Conservation (phyloP, 345 rosid genomes). For the Dimocarpus longan region DNA sequence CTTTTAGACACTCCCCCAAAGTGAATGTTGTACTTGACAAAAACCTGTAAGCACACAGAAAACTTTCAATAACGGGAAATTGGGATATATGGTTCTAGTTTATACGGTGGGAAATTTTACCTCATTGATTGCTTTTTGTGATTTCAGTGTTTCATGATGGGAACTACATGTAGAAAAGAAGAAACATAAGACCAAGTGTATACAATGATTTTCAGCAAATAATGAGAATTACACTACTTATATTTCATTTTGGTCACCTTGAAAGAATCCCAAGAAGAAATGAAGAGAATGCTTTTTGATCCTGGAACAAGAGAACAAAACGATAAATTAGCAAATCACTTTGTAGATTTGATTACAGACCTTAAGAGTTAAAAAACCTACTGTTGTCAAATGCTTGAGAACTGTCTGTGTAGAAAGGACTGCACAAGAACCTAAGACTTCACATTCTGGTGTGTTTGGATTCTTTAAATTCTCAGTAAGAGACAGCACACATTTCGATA, state of each 20-base stretch:
- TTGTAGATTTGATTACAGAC: slow-evolving; percentile 24
- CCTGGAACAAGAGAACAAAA: slow-evolving; percentile 57
- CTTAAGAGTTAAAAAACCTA: slow-evolving; percentile 34
- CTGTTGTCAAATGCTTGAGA: slow-evolving; percentile 92
- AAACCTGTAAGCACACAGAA: slow-evolving; percentile 63
- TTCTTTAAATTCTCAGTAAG: slow-evolving; percentile 69
- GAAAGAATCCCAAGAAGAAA: slow-evolving; percentile 88
- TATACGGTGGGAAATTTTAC: slow-evolving; percentile 43
- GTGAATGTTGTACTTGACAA: slow-evolving; percentile 96
- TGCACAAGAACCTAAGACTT: slow-evolving; percentile 91
- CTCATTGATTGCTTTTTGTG: slow-evolving; percentile 94
- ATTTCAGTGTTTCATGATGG: slow-evolving; percentile 90
- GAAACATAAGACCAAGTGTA: slow-evolving; percentile 4
- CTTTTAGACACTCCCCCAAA: slow-evolving; percentile 86
- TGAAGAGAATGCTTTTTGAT: slow-evolving; percentile 73
- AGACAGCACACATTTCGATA: slow-evolving; percentile 79
- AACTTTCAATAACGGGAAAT: slow-evolving; percentile 18
- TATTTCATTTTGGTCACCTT: slow-evolving; percentile 52
- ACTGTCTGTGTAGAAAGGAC: slow-evolving; percentile 90
- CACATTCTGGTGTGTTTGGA: slow-evolving; percentile 67
- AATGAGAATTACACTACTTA: background rate
- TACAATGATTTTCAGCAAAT: slow-evolving; percentile 1
- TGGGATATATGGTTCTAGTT: slow-evolving; percentile 11
- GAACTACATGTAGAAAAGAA: slow-evolving; percentile 56
- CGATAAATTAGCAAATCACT: slow-evolving; percentile 35